These are phyloP conservation scores for Penicillium sp. DNA, from an alignment of 2,329 filamentous ascomycete genomes.

Conservation along the genomic window DNA sequence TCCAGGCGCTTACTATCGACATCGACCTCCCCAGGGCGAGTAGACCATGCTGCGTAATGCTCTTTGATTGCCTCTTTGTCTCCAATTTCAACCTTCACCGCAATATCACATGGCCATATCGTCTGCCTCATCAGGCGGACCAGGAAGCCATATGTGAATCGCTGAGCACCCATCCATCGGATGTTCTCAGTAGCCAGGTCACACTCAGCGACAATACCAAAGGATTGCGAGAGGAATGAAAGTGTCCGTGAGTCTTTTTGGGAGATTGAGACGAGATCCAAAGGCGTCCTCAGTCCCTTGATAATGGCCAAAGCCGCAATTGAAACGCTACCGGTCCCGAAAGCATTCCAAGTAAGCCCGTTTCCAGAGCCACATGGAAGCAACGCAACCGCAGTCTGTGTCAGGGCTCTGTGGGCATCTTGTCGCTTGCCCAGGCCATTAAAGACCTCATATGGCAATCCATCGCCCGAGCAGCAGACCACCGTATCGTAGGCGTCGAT, in stretches of 20 bases:
- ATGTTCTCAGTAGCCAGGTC: slow-evolving; percentile 89
- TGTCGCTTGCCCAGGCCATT: slow-evolving; percentile 80
- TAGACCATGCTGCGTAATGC: slow-evolving; percentile 62
- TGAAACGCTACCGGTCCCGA: slow-evolving; percentile 74
- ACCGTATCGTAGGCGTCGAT: slow-evolving; percentile 81
- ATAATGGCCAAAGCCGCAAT: slow-evolving; percentile 79
- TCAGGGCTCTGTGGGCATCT: slow-evolving; percentile 74
- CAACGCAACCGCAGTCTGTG: slow-evolving; percentile 78
- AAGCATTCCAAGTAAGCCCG: slow-evolving; percentile 86
- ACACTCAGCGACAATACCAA: slow-evolving; percentile 86
- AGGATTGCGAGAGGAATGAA: slow-evolving; percentile 86
- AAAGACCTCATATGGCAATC: slow-evolving; percentile 89
- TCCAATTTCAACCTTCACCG: slow-evolving; percentile 77
- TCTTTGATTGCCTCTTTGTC: slow-evolving; percentile 74
- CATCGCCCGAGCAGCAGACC: slow-evolving; percentile 88
- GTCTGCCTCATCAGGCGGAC: slow-evolving; percentile 73
- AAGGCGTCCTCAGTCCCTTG: slow-evolving; percentile 79
- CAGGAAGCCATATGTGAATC: slow-evolving; percentile 86
- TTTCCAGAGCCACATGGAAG: slow-evolving; percentile 94
- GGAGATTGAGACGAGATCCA: slow-evolving; percentile 87
- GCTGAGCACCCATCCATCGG: slow-evolving; percentile 85
- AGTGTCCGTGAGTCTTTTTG: slow-evolving; percentile 74
- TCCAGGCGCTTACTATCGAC: slow-evolving; percentile 27
- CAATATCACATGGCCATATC: slow-evolving; percentile 85
- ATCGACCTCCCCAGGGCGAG: slow-evolving; percentile 34